phyloP scores from a whole-genome alignment of 441 rosid species.

The Syzygium malaccense region DNA sequence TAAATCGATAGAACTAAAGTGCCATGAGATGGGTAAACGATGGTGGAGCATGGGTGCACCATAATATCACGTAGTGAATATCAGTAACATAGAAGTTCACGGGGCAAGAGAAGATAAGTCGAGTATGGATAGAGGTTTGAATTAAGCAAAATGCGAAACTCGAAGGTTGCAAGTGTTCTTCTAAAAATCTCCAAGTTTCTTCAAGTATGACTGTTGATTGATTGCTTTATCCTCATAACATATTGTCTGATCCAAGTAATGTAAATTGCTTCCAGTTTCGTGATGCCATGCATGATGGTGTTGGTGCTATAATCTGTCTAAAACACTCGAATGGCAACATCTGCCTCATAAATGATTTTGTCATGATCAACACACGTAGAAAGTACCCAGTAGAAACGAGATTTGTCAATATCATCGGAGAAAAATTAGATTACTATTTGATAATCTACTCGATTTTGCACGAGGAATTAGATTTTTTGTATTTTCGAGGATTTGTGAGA shows the following conservation, averaged over 20 bases:
- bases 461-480: neutral
- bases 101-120: neutral
- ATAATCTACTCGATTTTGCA: neutral
- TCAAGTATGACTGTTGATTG: neutral
- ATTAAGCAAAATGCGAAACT: neutral
- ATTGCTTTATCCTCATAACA: neutral
- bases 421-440: neutral
- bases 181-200: neutral
- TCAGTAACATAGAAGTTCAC: neutral
- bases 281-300: neutral
- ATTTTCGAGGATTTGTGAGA: neutral
- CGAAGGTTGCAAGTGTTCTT: neutral
- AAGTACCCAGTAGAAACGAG: neutral
- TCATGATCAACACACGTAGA: neutral
- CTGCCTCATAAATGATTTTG: neutral
- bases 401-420: neutral
- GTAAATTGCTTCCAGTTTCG: neutral
- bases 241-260: neutral
- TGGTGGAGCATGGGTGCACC: neutral
- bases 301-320: neutral
- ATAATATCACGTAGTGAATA: neutral
- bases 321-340: neutral
- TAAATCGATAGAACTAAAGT: neutral
- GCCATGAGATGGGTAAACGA: neutral
- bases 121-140: neutral